Conservation (phyloP, 805 yeast genomes). For the Yarrowia deformans region DNA sequence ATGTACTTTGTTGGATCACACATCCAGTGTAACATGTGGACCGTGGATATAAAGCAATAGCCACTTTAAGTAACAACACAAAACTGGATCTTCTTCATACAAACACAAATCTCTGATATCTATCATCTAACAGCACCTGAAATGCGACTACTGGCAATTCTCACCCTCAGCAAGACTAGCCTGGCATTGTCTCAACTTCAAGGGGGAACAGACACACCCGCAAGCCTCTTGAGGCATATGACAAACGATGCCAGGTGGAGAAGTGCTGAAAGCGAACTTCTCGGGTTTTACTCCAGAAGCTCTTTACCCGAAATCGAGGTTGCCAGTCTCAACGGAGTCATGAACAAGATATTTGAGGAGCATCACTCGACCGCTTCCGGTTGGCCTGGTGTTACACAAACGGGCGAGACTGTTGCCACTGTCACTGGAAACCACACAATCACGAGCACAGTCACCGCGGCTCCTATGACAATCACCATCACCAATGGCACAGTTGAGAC, state of each 20-base stretch:
- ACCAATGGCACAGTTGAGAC: not conserved
- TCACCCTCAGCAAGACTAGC: not conserved
- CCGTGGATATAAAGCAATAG: no score
- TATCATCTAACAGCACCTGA: not conserved
- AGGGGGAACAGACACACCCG: not conserved
- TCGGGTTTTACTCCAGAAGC: not conserved
- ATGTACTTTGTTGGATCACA: no score
- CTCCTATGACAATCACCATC: not conserved
- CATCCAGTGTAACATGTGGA: no score
- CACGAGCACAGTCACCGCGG: not conserved
- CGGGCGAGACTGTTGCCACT: not conserved
- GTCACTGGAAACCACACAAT: not conserved
- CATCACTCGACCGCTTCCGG: not conserved
- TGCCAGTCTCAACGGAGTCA: not conserved
- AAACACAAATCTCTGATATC: not conserved
- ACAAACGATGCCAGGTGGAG: conserved; percentile 5
- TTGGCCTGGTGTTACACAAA: not conserved
- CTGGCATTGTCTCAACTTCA: not conserved
- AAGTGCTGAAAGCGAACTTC: conserved; percentile 1
- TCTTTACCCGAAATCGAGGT: not conserved
- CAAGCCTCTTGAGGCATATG: not conserved
- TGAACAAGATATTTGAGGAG: not conserved
- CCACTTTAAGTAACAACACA: not conserved
- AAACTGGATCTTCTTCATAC: not conserved
- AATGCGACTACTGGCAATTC: conserved; percentile 2